Conservation (phyloP, 306 rosid species). For the Rubus idaeus region DNA sequence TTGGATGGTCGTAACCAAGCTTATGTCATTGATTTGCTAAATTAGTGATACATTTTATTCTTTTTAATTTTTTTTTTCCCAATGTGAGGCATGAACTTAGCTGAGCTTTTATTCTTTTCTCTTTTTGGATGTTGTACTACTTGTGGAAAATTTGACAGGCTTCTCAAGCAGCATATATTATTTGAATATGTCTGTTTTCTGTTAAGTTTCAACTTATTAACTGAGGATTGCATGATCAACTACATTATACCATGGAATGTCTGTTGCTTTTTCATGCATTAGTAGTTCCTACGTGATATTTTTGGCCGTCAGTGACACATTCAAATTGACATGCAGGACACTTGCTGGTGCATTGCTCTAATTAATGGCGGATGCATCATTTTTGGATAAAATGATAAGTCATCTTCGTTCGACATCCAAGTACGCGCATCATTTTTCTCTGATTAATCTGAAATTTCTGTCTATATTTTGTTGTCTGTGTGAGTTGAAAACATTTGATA, state of each 20-base stretch:
- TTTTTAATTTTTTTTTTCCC: no score
- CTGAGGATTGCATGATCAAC: neutral
- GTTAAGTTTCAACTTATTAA: neutral
- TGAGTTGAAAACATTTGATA: neutral
- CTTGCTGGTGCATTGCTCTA: neutral
- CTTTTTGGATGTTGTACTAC: no score
- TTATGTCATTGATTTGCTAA: neutral
- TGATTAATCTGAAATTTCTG: neutral
- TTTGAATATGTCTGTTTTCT: neutral
- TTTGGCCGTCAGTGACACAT: neutral
- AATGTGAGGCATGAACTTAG: no score
- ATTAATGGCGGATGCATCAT: conserved; percentile 59
- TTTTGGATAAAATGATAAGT: conserved; percentile 54
- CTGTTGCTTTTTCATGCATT: neutral
- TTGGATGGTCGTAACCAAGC: neutral
- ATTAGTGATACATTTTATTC: no score
- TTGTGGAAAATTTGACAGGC: no score
- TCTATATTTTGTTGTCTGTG: neutral
- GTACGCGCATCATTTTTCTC: conserved; percentile 38
- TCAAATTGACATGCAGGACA: conserved; percentile 15
- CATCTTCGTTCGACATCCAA: conserved; percentile 77
- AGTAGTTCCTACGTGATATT: neutral
- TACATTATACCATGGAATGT: neutral
- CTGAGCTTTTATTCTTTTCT: no score
- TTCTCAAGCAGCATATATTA: no score